Evolutionary conservation across 805 yeast genomes (phyloP), one percentile per base, ranked within the genome.

Genomic region (Ogataea paradorogensis): DNA sequence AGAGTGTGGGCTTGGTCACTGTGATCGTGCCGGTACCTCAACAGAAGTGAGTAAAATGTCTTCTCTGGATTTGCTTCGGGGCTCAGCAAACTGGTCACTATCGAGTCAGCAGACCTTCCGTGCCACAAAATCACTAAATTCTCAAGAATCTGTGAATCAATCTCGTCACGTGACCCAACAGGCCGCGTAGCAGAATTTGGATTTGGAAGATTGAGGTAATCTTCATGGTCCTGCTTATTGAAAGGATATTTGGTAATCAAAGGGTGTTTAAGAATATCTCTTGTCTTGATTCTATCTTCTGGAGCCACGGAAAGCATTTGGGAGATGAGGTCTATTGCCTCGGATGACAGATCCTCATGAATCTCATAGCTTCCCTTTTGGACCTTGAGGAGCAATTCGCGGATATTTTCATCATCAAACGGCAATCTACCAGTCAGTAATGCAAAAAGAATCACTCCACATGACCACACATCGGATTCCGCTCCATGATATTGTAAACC

Each of bases 391-490:
- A 93, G 70, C 48, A 93, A 69, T 55, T 84, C 82, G 53, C 98
- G 76, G 48, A 93, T 89, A 61, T 89, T 89, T 50, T 91, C 97
- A 63, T 93, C 97, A 63, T 93, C 99, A 60, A 93, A 93, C 2
- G 99, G 99, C 43, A 93, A 69, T 61, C 93, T 91, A 27, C 98
- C 99, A 0, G 98, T 90, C 32, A 93, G 71, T 34, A 93, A 68
- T 0, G 99, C 99, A 67, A 87, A 93, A 40, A 93, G 69, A 38
- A 93, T 93, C 46, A 93, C 87, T 54, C 99, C 98, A 66, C 97
- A 90, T 6, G 96, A 90, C 99, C 99, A 93, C 40, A 93, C 90
- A 63, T 93, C 99, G 23, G 95, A 82, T 29, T 96, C 96, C 22
- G 95, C 89, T 10, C 99, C 99, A 58, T 93, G 98, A 61, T 93